Evolutionary conservation across 352 stramenopile genomes (phyloP).

Genomic region (Halophytophthora batemanensis): DNA sequence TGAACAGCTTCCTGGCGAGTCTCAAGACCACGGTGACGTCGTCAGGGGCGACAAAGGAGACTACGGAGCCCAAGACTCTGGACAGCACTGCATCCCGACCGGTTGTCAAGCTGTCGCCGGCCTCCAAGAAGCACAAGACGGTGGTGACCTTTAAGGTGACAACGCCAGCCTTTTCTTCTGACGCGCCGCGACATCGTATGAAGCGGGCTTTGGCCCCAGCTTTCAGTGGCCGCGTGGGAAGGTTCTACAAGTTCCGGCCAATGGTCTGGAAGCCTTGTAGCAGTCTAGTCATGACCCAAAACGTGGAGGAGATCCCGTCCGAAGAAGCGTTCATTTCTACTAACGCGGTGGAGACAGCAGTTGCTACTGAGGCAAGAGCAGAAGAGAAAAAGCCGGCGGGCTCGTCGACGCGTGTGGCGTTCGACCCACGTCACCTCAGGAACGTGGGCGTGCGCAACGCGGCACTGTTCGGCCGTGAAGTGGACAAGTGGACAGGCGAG

Average conservation of each 20-base stretch:
- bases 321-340: too few relatives aligned
- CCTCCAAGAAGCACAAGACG: conserved; percentile 25
- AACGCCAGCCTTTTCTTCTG: conserved; percentile 1
- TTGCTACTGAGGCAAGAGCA: conserved; percentile 1
- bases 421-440: conserved; percentile 53
- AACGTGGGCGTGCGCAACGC: conserved; percentile 63
- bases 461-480: conserved; percentile 54
- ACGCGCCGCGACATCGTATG: conserved; percentile 3
- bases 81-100: neutral
- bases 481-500: conserved; percentile 65
- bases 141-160: conserved; percentile 39
- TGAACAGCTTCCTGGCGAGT: conserved; percentile 67
- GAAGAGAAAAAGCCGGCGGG: conserved; percentile 1
- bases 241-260: conserved; percentile 28
- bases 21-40: conserved; percentile 39
- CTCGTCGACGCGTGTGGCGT: conserved; percentile 29
- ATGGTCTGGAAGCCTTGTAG: conserved; percentile 21
- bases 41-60: conserved; percentile 1
- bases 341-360: neutral
- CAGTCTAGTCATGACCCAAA: conserved; percentile 27
- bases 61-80: conserved; percentile 14
- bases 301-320: conserved; percentile 16
- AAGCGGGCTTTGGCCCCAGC: conserved; percentile 25
- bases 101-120: neutral
- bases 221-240: conserved; percentile 38